phyloP scores from a whole-genome alignment of 352 stramenopile species.

The Vaucheria bursata region DNA sequence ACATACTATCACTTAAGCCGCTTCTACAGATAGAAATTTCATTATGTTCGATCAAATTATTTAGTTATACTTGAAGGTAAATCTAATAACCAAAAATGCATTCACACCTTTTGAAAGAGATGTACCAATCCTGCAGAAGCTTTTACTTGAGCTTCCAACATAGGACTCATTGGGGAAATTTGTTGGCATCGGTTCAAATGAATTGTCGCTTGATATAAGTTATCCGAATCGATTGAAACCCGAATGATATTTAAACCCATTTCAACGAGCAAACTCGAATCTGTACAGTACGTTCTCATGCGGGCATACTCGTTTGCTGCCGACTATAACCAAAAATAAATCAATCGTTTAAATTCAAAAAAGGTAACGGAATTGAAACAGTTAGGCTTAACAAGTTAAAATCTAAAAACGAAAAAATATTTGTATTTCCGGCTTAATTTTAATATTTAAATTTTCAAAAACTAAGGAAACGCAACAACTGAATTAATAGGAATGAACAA shows the following conservation, averaged over 20 bases:
- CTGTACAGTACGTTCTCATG: constrained; percentile 46
- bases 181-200: constrained; percentile 29
- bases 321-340: constrained; percentile 28
- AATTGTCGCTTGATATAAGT: constrained; percentile 32
- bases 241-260: constrained; percentile 44
- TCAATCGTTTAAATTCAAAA: too few relatives aligned
- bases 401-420: too few relatives aligned
- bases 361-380: too few relatives aligned
- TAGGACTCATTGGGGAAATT: constrained; percentile 1
- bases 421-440: too few relatives aligned
- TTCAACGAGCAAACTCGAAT: constrained; percentile 32
- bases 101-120: constrained; percentile 19
- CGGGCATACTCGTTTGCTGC: constrained; percentile 45
- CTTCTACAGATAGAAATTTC: neutral
- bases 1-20: neutral
- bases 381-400: too few relatives aligned
- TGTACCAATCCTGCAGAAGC: constrained; percentile 25
- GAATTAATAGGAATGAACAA: too few relatives aligned
- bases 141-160: constrained; percentile 15
- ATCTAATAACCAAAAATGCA: neutral
- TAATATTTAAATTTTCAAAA: too few relatives aligned
- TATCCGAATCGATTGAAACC: constrained; percentile 14
- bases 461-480: too few relatives aligned
- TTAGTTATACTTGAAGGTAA: neutral
- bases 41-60: neutral